phyloP scores from a whole-genome alignment of 129 eudicot species.

The Deinandra increscens region DNA sequence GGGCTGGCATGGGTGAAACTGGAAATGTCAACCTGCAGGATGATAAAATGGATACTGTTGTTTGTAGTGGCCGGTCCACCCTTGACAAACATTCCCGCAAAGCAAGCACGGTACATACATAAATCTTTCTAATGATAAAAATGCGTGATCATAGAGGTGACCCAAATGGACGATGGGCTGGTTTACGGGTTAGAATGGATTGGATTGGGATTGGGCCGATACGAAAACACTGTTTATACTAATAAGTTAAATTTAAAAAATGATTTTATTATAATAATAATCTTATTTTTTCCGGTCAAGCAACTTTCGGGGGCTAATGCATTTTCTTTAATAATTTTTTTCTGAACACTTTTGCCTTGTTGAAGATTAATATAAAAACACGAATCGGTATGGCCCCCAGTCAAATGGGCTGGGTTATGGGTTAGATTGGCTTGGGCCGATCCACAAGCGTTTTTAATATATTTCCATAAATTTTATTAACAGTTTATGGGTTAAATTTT shows the following conservation, averaged over 20 bases:
- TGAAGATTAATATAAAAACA: neutral
- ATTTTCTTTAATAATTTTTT: neutral
- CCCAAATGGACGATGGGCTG: neutral
- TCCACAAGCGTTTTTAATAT: neutral
- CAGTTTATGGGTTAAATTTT: neutral
- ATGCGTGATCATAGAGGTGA: too few relatives aligned
- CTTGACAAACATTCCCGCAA: constrained; percentile 70
- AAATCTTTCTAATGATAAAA: neutral
- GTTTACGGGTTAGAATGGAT: neutral
- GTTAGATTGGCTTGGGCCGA: neutral
- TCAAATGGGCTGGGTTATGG: neutral
- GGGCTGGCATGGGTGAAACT: constrained; percentile 42
- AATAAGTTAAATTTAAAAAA: too few relatives aligned
- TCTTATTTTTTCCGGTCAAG: too few relatives aligned
- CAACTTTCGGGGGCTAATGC: neutral
- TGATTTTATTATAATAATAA: too few relatives aligned
- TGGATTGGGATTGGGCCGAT: too few relatives aligned
- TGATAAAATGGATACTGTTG: constrained; percentile 48
- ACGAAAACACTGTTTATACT: too few relatives aligned
- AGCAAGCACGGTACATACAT: constrained; percentile 72
- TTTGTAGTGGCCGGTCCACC: constrained; percentile 58
- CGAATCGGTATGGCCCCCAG: too few relatives aligned
- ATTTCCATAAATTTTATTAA: neutral
- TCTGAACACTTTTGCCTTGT: neutral
- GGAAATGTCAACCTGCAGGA: constrained; percentile 34